Conservation (phyloP, 352 stramenopile genomes). For the Phytophthora hybrid region DNA sequence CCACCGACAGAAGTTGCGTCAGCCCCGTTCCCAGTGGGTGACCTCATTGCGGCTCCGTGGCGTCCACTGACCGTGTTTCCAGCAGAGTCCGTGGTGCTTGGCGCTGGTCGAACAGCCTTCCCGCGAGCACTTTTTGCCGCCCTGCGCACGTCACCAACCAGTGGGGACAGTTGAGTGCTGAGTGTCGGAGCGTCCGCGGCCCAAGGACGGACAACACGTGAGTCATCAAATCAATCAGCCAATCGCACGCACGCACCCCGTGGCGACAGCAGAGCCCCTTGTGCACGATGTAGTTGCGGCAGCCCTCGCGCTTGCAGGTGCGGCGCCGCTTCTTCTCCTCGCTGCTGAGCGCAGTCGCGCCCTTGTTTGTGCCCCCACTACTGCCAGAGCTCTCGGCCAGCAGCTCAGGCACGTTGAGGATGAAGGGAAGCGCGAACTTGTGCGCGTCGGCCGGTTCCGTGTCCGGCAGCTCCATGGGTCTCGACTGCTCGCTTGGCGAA, state of each 20-base stretch:
- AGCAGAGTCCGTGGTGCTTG: conserved; percentile 60
- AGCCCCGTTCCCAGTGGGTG: not conserved
- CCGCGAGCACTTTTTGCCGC: conserved; percentile 48
- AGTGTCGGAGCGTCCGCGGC: too few relatives aligned
- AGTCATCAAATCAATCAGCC: not conserved
- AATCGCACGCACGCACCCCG: conserved; percentile 33
- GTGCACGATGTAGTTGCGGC: conserved; percentile 61
- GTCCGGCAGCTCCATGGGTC: too few relatives aligned
- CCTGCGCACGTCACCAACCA: conserved; percentile 17
- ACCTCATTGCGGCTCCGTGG: not conserved
- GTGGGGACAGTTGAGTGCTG: too few relatives aligned
- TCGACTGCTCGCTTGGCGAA: not conserved
- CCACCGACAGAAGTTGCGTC: not conserved
- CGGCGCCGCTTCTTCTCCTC: conserved; percentile 46
- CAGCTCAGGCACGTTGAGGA: too few relatives aligned
- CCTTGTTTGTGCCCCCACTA: too few relatives aligned
- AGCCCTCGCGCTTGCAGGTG: conserved; percentile 48
- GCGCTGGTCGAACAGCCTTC: conserved; percentile 41
- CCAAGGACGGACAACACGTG: not conserved
- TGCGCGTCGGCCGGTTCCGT: too few relatives aligned
- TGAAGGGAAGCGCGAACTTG: too few relatives aligned
- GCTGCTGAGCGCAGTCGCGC: not conserved
- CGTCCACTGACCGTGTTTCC: conserved; percentile 42
- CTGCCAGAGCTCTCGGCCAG: too few relatives aligned
- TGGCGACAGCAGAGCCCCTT: conserved; percentile 56